Conservation (phyloP, 768 basidiomycete genomes). For the Suillus discolor region DNA sequence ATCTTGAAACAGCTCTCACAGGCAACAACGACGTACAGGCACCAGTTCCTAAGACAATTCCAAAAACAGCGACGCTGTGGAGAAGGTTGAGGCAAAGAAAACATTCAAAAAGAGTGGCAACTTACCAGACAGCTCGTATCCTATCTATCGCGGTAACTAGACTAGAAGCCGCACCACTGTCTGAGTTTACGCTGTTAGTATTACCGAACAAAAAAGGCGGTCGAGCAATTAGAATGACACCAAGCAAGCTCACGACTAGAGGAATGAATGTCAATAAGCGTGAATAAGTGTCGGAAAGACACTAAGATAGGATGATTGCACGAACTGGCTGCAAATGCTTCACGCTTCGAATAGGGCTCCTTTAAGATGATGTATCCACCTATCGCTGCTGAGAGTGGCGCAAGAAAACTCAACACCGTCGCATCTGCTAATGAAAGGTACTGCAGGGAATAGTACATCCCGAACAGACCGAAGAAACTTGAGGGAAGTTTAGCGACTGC, state of each 20-base stretch:
- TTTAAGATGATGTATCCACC: slow-evolving; percentile 62
- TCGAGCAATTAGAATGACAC: slow-evolving; percentile 81
- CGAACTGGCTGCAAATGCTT: slow-evolving; percentile 58
- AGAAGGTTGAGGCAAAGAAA: neutral
- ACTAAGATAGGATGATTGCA: neutral
- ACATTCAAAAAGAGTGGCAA: neutral
- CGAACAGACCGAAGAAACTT: slow-evolving; percentile 74
- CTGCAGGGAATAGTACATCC: slow-evolving; percentile 70
- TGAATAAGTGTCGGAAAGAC: neutral
- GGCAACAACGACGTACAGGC: slow-evolving; percentile 55
- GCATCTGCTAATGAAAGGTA: slow-evolving; percentile 81
- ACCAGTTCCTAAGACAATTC: slow-evolving; percentile 65
- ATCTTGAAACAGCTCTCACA: neutral
- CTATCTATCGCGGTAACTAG: slow-evolving; percentile 38
- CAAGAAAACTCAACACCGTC: slow-evolving; percentile 74
- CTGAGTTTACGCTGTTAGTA: slow-evolving; percentile 1
- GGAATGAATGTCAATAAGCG: neutral
- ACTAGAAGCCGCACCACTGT: slow-evolving; percentile 9
- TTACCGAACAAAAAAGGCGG: slow-evolving; percentile 73
- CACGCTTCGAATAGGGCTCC: slow-evolving; percentile 56
- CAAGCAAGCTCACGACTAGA: slow-evolving; percentile 65
- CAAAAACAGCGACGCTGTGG: slow-evolving; percentile 58
- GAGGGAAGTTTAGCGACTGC: neutral
- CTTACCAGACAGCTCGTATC: slow-evolving; percentile 60
- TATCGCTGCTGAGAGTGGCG: slow-evolving; percentile 65